Evolutionary conservation across 805 yeast species (phyloP), one percentile per base, ranked within the genome.

Genomic region (Saturnispora besseyi): DNA sequence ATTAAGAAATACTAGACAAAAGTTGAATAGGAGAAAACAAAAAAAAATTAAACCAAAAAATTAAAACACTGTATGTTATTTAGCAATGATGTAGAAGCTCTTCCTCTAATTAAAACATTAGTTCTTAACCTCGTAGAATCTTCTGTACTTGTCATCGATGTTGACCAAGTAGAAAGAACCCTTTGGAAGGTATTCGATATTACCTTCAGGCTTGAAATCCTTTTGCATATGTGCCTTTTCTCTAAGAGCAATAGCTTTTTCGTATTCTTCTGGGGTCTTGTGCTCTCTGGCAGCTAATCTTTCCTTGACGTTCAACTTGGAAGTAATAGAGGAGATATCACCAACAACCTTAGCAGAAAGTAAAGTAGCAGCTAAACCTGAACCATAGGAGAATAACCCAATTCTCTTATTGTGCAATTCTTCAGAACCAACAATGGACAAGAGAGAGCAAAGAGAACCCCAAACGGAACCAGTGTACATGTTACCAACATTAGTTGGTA

Each of bases 401-500:
- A 93, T 76, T 69, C 96, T 81, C 75, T 89, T 87, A 60, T 78
- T 78, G 68, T 83, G 88, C 59, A 91, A 76, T 49, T 77, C 71
- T 43, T 82, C 93, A 49, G 78, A 76, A 41, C 87, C 90, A 55
- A 84, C 84, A 64, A 75, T 85, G 64, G 76, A 79, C 60, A 93
- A 74, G 57, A 88, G 72, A 12, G 98, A 91, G 31, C 91, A 77
- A 52, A 93, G 76, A 7, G 96, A 79, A 33, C 95, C 82, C 78
- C 86, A 93, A 44, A 88, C 81, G 33, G 96, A 87, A 56, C 90
- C 98, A 42, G 98, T 87, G 78, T 93, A 93, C 87, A 90, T 85
- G 78, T 93, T 93, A 72, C 99, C 99, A 55, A 95, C 88, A 72
- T 91, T 91, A 55, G 98, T 91, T 64, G 98, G 91, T 42, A 89